Evolutionary conservation across 2,329 filamentous ascomycete species (phyloP).

Genomic region (Fusarium sarcochroum): DNA sequence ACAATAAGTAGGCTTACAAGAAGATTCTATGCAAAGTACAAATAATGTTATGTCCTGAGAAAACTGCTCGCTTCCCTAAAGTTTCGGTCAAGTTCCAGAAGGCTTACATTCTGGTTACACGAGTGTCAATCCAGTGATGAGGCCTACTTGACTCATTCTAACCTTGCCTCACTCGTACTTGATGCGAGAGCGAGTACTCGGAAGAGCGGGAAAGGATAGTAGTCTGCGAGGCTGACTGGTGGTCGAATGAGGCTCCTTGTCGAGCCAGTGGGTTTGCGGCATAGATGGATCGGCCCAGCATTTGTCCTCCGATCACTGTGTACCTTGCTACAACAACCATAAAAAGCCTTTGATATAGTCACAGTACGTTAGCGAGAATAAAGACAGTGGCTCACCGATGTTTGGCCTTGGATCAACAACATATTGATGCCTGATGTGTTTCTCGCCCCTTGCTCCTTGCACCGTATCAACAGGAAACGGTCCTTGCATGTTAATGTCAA

Average conservation of each 20-base stretch:
- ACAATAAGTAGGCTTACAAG: not conserved
- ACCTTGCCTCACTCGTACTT: slow-evolving; percentile 17
- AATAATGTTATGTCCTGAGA: slow-evolving; percentile 2
- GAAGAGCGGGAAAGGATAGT: slow-evolving; percentile 9
- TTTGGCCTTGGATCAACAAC: slow-evolving; percentile 8
- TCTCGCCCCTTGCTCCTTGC: slow-evolving; percentile 3
- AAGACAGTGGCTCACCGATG: not conserved
- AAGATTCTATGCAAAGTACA: slow-evolving; percentile 13
- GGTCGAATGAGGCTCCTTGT: not conserved
- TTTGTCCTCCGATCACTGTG: not conserved
- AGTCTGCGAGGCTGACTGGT: not conserved
- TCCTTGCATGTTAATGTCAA: slow-evolving; percentile 3
- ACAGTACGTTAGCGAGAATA: not conserved
- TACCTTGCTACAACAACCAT: not conserved
- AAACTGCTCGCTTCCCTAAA: slow-evolving; percentile 2
- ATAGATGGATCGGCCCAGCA: not conserved
- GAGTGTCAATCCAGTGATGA: slow-evolving; percentile 1
- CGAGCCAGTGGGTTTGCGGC: slow-evolving; percentile 7
- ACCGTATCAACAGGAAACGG: not conserved
- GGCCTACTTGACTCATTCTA: slow-evolving; percentile 8
- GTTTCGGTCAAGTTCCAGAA: slow-evolving; percentile 9
- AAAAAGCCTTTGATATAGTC: not conserved
- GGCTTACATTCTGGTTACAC: not conserved
- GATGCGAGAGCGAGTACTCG: slow-evolving; percentile 17
- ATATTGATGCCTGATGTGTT: slow-evolving; percentile 4